Percentiles rank a stretch among this genome's conserved stretches.
These are phyloP conservation scores for Flaveria trinervia DNA, from an alignment of 129 eudicot genomes.

Conservation along the genomic window DNA sequence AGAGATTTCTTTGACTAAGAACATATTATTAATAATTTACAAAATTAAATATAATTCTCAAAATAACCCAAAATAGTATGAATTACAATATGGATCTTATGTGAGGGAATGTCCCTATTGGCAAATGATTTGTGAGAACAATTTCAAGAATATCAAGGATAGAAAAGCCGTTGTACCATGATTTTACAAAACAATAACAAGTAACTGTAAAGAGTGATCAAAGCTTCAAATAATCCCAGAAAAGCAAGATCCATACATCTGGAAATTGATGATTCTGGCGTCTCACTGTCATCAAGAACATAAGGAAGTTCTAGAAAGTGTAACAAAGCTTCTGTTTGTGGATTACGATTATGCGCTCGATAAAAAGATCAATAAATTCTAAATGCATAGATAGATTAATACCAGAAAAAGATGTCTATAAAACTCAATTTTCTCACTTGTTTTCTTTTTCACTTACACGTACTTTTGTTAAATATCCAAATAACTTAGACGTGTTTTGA, in stretches of 20 bases:
- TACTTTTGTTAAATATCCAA: background rate
- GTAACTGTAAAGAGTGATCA: background rate
- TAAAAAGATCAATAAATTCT: background rate
- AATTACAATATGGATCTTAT: no score
- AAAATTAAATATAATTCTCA: no score
- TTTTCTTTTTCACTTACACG: background rate
- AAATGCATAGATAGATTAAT: background rate
- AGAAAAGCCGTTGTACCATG: background rate
- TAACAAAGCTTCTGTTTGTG: constrained; percentile 80
- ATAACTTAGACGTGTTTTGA: background rate
- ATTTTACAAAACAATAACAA: constrained; percentile 4
- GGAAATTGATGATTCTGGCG: constrained; percentile 36
- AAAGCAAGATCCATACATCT: constrained; percentile 40
- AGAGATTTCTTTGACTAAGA: no score
- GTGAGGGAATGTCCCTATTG: background rate
- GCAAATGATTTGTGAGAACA: background rate
- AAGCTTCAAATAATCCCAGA: constrained; percentile 8
- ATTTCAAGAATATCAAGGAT: background rate
- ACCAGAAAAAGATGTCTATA: background rate
- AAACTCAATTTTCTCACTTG: background rate
- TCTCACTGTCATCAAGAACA: constrained; percentile 57
- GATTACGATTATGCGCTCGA: constrained; percentile 66
- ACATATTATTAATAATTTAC: no score
- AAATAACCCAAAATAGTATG: no score
- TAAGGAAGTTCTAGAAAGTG: constrained; percentile 68